These are phyloP conservation scores for Trypanosoma vivax DNA, from an alignment of 208 protist species.

Conservation along the genomic window DNA sequence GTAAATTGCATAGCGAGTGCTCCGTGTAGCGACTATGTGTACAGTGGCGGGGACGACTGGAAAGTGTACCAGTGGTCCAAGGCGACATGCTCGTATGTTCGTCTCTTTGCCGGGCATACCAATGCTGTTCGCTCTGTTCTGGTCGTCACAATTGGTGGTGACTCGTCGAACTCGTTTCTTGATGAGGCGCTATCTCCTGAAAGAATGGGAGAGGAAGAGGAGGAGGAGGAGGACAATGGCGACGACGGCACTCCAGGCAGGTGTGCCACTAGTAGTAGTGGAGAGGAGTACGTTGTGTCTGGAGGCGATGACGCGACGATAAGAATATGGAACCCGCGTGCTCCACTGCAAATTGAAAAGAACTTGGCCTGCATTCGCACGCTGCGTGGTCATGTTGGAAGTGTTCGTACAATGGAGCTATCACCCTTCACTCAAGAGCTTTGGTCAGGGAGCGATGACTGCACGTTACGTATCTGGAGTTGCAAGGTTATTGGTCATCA, in stretches of 20 bases:
- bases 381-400: constrained; percentile 26
- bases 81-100: constrained; percentile 40
- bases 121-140: constrained; percentile 56
- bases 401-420: constrained; percentile 30
- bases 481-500: constrained; percentile 6
- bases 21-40: constrained; percentile 39
- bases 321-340: constrained; percentile 42
- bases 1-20: constrained; percentile 35
- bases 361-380: constrained; percentile 44
- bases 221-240: background rate
- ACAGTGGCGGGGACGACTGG: constrained; percentile 59
- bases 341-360: constrained; percentile 16
- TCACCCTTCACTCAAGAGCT: constrained; percentile 41
- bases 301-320: constrained; percentile 59
- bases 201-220: background rate
- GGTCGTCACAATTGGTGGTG: background rate
- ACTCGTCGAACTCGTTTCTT: background rate
- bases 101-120: constrained; percentile 50
- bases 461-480: constrained; percentile 52
- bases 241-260: background rate
- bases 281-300: constrained; percentile 34
- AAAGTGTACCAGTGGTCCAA: constrained; percentile 67
- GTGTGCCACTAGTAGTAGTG: background rate
- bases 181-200: background rate
- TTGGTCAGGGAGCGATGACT: constrained; percentile 58